Evolutionary conservation across 495 filamentous ascomycete species (phyloP), one percentile per base, ranked within the genome.

Genomic region (Tuber umbilicatum): DNA sequence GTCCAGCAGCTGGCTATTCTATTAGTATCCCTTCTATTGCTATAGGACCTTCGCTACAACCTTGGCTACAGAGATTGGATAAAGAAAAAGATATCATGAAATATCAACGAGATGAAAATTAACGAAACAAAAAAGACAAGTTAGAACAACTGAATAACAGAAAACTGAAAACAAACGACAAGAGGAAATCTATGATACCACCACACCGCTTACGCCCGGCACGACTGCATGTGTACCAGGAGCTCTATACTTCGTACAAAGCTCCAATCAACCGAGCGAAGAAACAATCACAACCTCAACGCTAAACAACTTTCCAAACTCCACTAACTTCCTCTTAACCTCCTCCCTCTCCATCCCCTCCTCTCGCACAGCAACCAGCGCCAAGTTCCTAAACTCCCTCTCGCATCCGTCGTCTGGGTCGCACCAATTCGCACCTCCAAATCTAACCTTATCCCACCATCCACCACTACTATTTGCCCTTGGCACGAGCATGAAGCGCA

Each of bases 281-380:
- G 77, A 74, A 68, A 79, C 77, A 39, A 79, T 60, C 67, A 79
- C 74, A 35, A 79, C 77, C 41, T 79, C 77, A 1, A 79, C 77
- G 2, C 75, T 72, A 43, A 79, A 79, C 17, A 79, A 47, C 42
- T 78, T 79, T 0, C 77, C 77, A 70, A 79, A 79, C 75, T 78
- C 77, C 21, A 79, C 72, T 43, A 79, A 42, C 40, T 78, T 78
- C 27, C 77, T 79, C 27, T 71, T 73, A 40, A 79, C 35, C 38
- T 79, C 77, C 6, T 78, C 77, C 16, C 71, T 78, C 17, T 67
- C 60, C 35, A 79, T 78, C 17, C 75, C 77, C 19, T 74, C 76
- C 41, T 78, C 40, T 19, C 77, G 73, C 41, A 79, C 73, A 16
- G 75, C 77, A 43, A 78, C 42, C 27, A 79, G 75, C 10, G 77